Evolutionary conservation across 2,329 filamentous ascomycete genomes (phyloP).

Genomic region (Aspergillus transmontanensis): DNA sequence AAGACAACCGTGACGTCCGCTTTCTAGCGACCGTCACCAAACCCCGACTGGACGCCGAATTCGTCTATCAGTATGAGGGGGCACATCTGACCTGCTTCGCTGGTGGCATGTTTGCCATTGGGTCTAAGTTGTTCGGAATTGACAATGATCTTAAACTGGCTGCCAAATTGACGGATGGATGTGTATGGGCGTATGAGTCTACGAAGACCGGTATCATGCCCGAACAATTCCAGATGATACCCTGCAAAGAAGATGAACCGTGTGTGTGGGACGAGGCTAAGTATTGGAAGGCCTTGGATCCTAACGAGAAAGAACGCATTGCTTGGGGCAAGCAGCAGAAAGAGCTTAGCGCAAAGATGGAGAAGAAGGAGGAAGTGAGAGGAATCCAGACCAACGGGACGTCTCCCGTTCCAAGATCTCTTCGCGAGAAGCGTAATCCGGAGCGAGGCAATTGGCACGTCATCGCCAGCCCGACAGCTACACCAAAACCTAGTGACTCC

Average conservation of each 20-base stretch:
- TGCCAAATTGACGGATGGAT: slow-evolving; percentile 60
- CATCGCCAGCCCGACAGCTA: slow-evolving; percentile 5
- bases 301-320: slow-evolving; percentile 32
- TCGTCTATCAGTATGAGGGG: slow-evolving; percentile 52
- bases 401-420: background rate
- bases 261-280: slow-evolving; percentile 59
- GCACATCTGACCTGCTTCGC: slow-evolving; percentile 63
- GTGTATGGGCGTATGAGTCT: slow-evolving; percentile 64
- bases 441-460: slow-evolving; percentile 26
- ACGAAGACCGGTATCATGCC: slow-evolving; percentile 64
- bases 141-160: slow-evolving; percentile 58
- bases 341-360: slow-evolving; percentile 15
- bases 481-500: background rate
- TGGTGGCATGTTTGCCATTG: slow-evolving; percentile 65
- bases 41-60: slow-evolving; percentile 20
- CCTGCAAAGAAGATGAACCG: slow-evolving; percentile 47
- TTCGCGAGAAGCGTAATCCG: background rate
- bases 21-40: slow-evolving; percentile 40
- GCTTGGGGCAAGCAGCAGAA: slow-evolving; percentile 27
- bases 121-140: slow-evolving; percentile 59
- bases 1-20: slow-evolving; percentile 44
- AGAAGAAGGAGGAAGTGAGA: slow-evolving; percentile 2
- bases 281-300: slow-evolving; percentile 51
- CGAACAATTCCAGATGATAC: slow-evolving; percentile 57
- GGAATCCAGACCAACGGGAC: background rate